A percentile compares a stretch with the other conserved stretches of the same genome.
These are phyloP conservation scores for Stagonosporopsis tanaceti DNA, from an alignment of 2,329 filamentous ascomycete genomes.

Conservation along the genomic window DNA sequence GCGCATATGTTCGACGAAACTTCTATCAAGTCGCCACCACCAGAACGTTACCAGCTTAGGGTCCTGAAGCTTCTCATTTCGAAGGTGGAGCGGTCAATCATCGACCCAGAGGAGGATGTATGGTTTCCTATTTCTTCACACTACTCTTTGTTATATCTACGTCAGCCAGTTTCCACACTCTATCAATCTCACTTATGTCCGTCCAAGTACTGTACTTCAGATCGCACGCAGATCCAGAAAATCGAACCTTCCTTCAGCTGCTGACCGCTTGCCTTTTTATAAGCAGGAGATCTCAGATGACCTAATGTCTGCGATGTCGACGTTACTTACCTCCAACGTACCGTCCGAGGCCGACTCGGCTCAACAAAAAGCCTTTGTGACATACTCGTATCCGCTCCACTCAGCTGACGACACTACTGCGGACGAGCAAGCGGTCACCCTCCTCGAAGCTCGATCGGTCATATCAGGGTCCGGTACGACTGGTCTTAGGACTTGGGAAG, in stretches of 20 bases:
- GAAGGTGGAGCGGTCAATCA: conserved; percentile 76
- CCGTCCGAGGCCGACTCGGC: conserved; percentile 71
- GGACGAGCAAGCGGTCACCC: conserved; percentile 59
- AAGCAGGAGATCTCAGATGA: conserved; percentile 82
- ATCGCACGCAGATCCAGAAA: background rate
- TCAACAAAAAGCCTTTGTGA: conserved; percentile 78
- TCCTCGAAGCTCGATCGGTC: conserved; percentile 73
- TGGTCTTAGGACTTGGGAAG: conserved; percentile 82
- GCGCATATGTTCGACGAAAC: conserved; percentile 70
- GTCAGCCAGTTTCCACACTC: background rate
- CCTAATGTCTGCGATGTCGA: conserved; percentile 73
- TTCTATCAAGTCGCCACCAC: conserved; percentile 65
- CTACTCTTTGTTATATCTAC: background rate
- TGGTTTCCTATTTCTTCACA: conserved; percentile 52
- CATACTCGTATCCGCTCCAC: conserved; percentile 62
- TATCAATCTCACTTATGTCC: background rate
- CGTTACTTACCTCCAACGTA: conserved; percentile 69
- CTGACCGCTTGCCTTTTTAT: conserved; percentile 34
- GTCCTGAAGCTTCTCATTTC: conserved; percentile 76
- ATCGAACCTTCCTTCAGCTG: conserved; percentile 17
- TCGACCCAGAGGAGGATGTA: conserved; percentile 89
- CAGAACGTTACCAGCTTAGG: conserved; percentile 72
- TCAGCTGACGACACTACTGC: conserved; percentile 24
- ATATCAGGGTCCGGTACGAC: conserved; percentile 77
- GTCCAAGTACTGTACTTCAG: conserved; percentile 2